Evolutionary conservation across 805 yeast species (phyloP), one percentile per base, ranked within the genome.

Genomic region (Wickerhamomyces sydowiorum): DNA sequence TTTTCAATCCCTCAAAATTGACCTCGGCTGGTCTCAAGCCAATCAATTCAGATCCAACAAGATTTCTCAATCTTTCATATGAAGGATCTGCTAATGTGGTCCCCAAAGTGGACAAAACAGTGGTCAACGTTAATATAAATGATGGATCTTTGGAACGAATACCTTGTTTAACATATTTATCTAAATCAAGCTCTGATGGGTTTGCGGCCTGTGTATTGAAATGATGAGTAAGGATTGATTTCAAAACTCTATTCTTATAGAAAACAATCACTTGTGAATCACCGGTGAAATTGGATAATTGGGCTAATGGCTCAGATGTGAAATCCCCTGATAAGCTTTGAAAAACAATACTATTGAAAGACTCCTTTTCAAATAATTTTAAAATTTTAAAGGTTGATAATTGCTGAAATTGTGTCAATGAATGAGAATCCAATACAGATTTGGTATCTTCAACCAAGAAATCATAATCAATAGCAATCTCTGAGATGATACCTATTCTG

Each of bases 41-140:
- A 36, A 83, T 64, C 18, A 84, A 56, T 50, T 82, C 88, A 1
- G 90, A 77, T 13, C 80, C 79, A n/a, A 76, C 64, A 42, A 70
- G 68, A 48, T 80, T 83, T 48, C 89, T 71, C 9, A 76, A 49
- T 44, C 80, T 69, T 15, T 73, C 80, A 27, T 76, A 66, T 29
- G 65, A 61, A 0, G 61, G 44, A 9, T 70, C 56, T 0, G 61
- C 40, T 1, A 69, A 52, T 27, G 72, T 57, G 23, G 69, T 70
- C 8, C 62, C 60, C 7, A 63, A 46, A 2, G 65, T 53, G 1
- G 64, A 47, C 1, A 69, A 27, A 7, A 73, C 52, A 10, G 76
- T 59, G 2, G 68, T 45, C 18, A 50, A 46, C 12, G 24, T 18
- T 31, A 54, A 30, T 5, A 58, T 22, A 13, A 46, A 49, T 1